Percentiles rank a stretch among this genome's conserved stretches.
These are phyloP conservation scores for Clitopilus hobsonii DNA, from an alignment of 768 basidiomycete species.

Conservation along the genomic window DNA sequence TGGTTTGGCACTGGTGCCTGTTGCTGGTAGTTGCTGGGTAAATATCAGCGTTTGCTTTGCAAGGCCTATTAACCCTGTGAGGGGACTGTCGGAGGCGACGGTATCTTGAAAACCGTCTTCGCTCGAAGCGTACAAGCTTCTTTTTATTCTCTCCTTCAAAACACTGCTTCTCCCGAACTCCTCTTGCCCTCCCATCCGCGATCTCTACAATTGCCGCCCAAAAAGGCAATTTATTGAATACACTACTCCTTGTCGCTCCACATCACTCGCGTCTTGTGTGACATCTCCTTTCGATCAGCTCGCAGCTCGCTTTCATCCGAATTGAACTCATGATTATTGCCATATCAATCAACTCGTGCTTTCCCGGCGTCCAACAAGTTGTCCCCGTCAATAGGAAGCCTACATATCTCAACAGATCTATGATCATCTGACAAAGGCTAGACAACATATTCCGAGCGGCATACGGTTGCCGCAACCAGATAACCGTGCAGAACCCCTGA, in stretches of 20 bases:
- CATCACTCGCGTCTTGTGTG: neutral
- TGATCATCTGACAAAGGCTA: neutral
- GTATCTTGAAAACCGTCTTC: too few species aligned
- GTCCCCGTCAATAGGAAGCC: neutral
- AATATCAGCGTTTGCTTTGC: too few species aligned
- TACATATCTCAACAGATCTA: neutral
- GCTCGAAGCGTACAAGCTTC: too few species aligned
- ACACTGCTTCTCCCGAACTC: too few species aligned
- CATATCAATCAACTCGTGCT: neutral
- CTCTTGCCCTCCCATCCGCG: too few species aligned
- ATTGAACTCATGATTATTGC: neutral
- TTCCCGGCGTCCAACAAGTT: neutral
- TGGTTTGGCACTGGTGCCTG: too few species aligned
- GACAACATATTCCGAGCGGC: neutral
- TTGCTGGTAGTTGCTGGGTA: too few species aligned
- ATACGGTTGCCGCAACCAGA: neutral
- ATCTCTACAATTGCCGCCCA: too few species aligned
- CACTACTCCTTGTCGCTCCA: neutral
- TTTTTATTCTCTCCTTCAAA: too few species aligned
- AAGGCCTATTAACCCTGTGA: too few species aligned
- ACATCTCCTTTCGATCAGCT: neutral
- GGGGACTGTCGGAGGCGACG: too few species aligned
- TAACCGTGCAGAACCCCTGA: neutral
- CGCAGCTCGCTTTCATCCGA: neutral
- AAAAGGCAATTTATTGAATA: neutral